phyloP scores from a whole-genome alignment of 495 filamentous ascomycete genomes.

The Xylaria nigripes region DNA sequence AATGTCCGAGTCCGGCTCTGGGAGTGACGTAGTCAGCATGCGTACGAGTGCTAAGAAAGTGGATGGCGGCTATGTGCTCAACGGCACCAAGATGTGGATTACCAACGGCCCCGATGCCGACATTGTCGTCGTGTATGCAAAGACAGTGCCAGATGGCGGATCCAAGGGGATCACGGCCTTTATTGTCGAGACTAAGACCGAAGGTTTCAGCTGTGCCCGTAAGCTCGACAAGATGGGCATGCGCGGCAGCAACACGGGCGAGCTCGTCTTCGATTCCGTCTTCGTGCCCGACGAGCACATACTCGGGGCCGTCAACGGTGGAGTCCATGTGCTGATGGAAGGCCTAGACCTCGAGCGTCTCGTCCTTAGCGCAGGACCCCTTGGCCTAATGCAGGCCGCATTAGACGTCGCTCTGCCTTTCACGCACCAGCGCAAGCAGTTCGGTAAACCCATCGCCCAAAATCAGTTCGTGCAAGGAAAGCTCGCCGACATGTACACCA shows the following conservation, averaged over 20 bases:
- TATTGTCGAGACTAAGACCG: conserved; percentile 63
- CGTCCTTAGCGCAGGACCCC: conserved; percentile 84
- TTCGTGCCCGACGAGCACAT: conserved; percentile 81
- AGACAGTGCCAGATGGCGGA: conserved; percentile 71
- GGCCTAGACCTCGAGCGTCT: conserved; percentile 90
- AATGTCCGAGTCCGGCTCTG: conserved; percentile 89
- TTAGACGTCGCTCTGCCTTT: conserved; percentile 86
- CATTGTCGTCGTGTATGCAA: conserved; percentile 86
- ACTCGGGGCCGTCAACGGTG: conserved; percentile 69
- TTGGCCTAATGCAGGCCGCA: conserved; percentile 89
- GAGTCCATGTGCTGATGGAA: conserved; percentile 91
- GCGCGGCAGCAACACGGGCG: conserved; percentile 94
- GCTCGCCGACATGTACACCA: conserved; percentile 95
- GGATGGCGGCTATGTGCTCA: conserved; percentile 79
- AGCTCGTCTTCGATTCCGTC: conserved; percentile 85
- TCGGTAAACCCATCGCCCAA: conserved; percentile 76
- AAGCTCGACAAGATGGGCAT: conserved; percentile 99
- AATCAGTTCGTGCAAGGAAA: conserved; percentile 93
- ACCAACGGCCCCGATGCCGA: conserved; percentile 96
- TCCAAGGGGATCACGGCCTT: conserved; percentile 95
- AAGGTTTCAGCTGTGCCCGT: conserved; percentile 77
- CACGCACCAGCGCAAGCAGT: conserved; percentile 83
- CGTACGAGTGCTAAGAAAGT: conserved; percentile 70
- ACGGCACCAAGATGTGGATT: conserved; percentile 99
- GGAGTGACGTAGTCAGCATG: conserved; percentile 94